Percentiles rank a stretch among this genome's conserved stretches.
These are phyloP conservation scores for Candida boidinii DNA, from an alignment of 805 yeast species.

Conservation along the genomic window DNA sequence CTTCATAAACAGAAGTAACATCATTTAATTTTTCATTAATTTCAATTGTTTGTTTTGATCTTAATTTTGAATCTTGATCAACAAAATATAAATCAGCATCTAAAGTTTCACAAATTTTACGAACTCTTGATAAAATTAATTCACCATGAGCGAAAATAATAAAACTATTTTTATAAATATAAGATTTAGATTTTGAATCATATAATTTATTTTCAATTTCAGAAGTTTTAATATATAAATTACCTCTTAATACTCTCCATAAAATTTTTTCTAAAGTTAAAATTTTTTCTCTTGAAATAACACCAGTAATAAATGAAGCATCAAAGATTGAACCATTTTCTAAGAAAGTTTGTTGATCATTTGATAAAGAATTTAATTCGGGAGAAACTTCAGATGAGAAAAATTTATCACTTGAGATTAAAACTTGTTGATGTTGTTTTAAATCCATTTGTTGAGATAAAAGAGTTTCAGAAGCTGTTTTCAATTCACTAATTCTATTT, in stretches of 20 bases:
- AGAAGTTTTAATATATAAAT: constrained; percentile 65
- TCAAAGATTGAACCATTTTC: constrained; percentile 30
- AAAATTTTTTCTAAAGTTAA: constrained; percentile 69
- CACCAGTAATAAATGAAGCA: constrained; percentile 65
- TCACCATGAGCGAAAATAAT: constrained; percentile 90
- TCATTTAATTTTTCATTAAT: constrained; percentile 46
- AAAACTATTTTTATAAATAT: constrained; percentile 70
- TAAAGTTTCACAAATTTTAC: constrained; percentile 80
- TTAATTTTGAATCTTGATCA: constrained; percentile 30
- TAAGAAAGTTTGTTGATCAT: constrained; percentile 25
- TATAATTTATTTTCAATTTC: constrained; percentile 64
- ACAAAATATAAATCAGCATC: constrained; percentile 72
- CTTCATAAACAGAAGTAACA: constrained; percentile 38
- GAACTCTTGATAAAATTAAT: constrained; percentile 60
- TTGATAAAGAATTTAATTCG: constrained; percentile 20
- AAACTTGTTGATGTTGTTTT: constrained; percentile 62
- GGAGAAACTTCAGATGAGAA: constrained; percentile 22
- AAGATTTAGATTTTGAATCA: constrained; percentile 48
- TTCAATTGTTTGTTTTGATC: constrained; percentile 29
- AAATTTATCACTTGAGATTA: constrained; percentile 40
- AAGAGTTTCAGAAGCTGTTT: constrained; percentile 58
- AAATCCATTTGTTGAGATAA: constrained; percentile 54
- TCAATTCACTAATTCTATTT: constrained; percentile 62
- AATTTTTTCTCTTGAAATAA: constrained; percentile 64
- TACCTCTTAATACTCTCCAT: constrained; percentile 93